These are phyloP conservation scores for Pythium chondricola DNA, from an alignment of 352 stramenopile genomes.

Conservation along the genomic window DNA sequence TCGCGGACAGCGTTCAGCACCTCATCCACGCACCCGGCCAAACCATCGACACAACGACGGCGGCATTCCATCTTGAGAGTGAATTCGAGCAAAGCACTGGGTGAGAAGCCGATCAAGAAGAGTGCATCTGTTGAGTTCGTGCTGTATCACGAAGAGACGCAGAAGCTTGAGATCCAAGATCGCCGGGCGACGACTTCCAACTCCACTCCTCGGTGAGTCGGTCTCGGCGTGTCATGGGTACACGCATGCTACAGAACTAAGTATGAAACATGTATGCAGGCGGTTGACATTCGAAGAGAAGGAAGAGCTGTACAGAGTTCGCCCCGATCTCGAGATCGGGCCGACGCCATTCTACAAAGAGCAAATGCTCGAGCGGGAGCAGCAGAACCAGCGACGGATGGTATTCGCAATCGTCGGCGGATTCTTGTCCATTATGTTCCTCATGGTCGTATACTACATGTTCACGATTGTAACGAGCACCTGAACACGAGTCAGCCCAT, in stretches of 20 bases:
- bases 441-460: slow-evolving; percentile 71
- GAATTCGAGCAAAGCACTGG: slow-evolving; percentile 26
- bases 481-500: too few relatives aligned
- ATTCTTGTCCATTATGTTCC: slow-evolving; percentile 54
- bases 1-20: too few relatives aligned
- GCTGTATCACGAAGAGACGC: slow-evolving; percentile 34
- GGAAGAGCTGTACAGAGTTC: slow-evolving; percentile 73
- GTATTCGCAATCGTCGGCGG: slow-evolving; percentile 73
- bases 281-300: slow-evolving; percentile 76
- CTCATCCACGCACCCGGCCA: neutral
- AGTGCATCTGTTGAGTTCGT: slow-evolving; percentile 70
- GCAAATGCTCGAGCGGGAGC: slow-evolving; percentile 43
- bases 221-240: neutral
- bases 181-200: slow-evolving; percentile 25
- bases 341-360: slow-evolving; percentile 53
- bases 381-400: slow-evolving; percentile 55
- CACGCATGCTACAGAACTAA: neutral
- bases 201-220: slow-evolving; percentile 35
- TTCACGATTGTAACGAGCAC: slow-evolving; percentile 9
- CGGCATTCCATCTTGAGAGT: slow-evolving; percentile 61
- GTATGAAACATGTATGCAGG: slow-evolving; percentile 18
- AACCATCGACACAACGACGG: slow-evolving; percentile 6
- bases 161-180: slow-evolving; percentile 25
- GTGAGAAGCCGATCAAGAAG: slow-evolving; percentile 37
- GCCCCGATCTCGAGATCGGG: slow-evolving; percentile 74